phyloP scores from a whole-genome alignment of 306 rosid species.

The Fragaria nilgerrensis region DNA sequence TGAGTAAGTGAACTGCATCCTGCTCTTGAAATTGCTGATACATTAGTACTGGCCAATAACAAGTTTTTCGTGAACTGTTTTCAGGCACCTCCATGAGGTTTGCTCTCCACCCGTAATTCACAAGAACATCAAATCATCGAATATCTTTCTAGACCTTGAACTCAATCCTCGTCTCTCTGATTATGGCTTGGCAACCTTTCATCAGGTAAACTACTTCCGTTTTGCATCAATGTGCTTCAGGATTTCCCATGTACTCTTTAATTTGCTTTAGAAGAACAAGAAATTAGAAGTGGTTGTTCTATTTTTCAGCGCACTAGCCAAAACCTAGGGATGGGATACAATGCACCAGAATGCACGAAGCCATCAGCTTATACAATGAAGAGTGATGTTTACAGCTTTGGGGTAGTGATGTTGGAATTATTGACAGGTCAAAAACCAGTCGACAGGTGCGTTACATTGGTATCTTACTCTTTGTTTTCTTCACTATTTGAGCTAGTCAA shows the following conservation, averaged over 20 bases:
- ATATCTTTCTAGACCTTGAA: conserved; percentile 71
- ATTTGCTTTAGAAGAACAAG: neutral
- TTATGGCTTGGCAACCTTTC: conserved; percentile 72
- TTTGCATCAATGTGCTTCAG: neutral
- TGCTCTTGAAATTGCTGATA: conserved; percentile 13
- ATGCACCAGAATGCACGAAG: conserved; percentile 80
- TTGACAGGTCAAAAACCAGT: conserved; percentile 84
- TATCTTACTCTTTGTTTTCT: neutral
- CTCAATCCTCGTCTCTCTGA: conserved; percentile 83
- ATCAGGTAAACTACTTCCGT: conserved; percentile 46
- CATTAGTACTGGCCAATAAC: neutral
- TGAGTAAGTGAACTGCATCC: conserved; percentile 53
- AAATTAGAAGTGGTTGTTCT: neutral
- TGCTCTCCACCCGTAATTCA: conserved; percentile 72
- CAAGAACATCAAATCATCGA: conserved; percentile 84
- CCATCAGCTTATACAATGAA: conserved; percentile 61
- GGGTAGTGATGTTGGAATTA: conserved; percentile 88
- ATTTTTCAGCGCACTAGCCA: conserved; percentile 56
- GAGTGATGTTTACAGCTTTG: conserved; percentile 84
- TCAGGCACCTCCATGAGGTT: conserved; percentile 80
- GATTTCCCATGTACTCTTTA: neutral
- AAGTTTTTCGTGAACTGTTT: conserved; percentile 2
- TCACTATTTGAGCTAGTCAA: neutral
- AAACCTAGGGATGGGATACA: conserved; percentile 74
- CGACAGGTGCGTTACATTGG: conserved; percentile 52